These are phyloP conservation scores for Aspergillus egyptiacus DNA, from an alignment of 495 filamentous ascomycete species.

Conservation along the genomic window DNA sequence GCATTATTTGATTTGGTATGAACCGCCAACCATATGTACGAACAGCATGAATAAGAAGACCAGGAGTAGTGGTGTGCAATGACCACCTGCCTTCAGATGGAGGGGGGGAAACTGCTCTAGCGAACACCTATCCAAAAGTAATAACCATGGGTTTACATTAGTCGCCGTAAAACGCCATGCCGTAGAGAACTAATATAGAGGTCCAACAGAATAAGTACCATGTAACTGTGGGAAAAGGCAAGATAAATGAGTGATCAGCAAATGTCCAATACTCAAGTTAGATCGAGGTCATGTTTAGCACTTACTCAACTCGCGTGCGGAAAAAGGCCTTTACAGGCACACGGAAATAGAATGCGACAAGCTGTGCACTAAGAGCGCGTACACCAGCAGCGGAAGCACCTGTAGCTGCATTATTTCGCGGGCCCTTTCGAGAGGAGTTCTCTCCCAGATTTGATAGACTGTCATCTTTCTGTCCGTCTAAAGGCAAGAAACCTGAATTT, in stretches of 20 bases:
- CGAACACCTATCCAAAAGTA: slow-evolving; percentile 47
- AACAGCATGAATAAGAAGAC: slow-evolving; percentile 72
- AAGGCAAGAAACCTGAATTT: neutral
- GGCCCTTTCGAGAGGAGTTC: slow-evolving; percentile 27
- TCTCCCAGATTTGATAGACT: slow-evolving; percentile 3
- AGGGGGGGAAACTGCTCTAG: slow-evolving; percentile 60
- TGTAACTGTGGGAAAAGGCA: slow-evolving; percentile 39
- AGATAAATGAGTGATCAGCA: slow-evolving; percentile 22
- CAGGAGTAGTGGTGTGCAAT: slow-evolving; percentile 68
- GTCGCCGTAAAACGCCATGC: slow-evolving; percentile 14
- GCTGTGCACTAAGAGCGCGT: slow-evolving; percentile 70
- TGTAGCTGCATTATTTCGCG: slow-evolving; percentile 67
- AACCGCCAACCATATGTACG: slow-evolving; percentile 77
- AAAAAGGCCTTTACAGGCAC: slow-evolving; percentile 89
- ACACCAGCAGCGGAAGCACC: slow-evolving; percentile 70
- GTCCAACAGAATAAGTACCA: slow-evolving; percentile 40
- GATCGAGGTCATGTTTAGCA: slow-evolving; percentile 16
- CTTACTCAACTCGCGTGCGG: slow-evolving; percentile 78
- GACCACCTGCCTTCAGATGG: slow-evolving; percentile 56
- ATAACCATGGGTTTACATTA: slow-evolving; percentile 14
- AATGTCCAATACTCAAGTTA: neutral
- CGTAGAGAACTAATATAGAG: neutral
- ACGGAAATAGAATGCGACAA: slow-evolving; percentile 82
- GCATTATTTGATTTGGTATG: slow-evolving; percentile 81
- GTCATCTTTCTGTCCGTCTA: neutral